Percentiles rank a stretch among this genome's conserved stretches.
Evolutionary conservation across 768 basidiomycete genomes (phyloP).

Genomic region (Dacryopinax primogenitus): DNA sequence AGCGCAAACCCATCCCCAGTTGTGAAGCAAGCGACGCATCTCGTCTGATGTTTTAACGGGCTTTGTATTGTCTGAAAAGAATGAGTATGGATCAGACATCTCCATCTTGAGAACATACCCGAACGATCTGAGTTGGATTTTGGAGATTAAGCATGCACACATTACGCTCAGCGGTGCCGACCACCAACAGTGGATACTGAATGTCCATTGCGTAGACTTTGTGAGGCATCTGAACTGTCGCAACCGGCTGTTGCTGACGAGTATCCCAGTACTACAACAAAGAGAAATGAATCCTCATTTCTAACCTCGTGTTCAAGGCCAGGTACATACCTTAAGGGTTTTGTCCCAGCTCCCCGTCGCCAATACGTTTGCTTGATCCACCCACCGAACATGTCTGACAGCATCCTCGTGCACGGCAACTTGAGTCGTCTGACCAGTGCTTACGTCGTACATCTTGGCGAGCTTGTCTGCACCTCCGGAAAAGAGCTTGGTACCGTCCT

Average conservation of each 20-base stretch:
- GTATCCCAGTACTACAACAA: conserved; percentile 92
- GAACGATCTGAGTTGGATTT: conserved; percentile 66
- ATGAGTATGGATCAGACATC: conserved; percentile 9
- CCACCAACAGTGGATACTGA: conserved; percentile 71
- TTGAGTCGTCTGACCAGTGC: conserved; percentile 66
- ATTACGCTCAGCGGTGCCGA: conserved; percentile 85
- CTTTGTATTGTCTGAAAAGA: conserved; percentile 55
- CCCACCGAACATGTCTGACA: conserved; percentile 68
- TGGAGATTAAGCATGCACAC: conserved; percentile 79
- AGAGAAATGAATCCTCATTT: no score
- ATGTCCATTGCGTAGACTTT: conserved; percentile 81
- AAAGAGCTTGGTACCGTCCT: conserved; percentile 85
- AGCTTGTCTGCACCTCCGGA: conserved; percentile 93
- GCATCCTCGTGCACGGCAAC: conserved; percentile 87
- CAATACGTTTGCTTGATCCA: conserved; percentile 66
- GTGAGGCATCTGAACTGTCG: conserved; percentile 72
- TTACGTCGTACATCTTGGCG: conserved; percentile 82
- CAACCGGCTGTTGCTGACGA: conserved; percentile 59
- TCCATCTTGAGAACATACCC: conserved; percentile 34
- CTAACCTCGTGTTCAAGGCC: no score
- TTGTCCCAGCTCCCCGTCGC: conserved; percentile 98
- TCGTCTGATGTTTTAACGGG: conserved; percentile 88
- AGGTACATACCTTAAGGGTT: conserved; percentile 79
- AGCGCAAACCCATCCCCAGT: conserved; percentile 67
- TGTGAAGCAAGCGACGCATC: conserved; percentile 72